These are phyloP conservation scores for Grifola frondosa DNA, from an alignment of 1,284 basidiomycete species.

Conservation along the genomic window DNA sequence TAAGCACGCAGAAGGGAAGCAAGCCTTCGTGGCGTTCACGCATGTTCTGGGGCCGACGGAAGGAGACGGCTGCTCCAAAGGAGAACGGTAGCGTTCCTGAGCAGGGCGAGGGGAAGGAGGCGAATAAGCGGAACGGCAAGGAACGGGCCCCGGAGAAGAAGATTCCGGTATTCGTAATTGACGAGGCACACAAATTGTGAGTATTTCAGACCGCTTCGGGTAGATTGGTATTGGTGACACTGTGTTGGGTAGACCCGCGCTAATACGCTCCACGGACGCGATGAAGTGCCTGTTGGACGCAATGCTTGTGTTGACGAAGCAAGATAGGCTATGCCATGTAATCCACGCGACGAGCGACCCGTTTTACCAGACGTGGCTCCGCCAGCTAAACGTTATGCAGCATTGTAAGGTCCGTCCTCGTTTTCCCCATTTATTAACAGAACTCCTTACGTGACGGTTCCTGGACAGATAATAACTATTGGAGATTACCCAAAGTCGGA, in stretches of 20 bases:
- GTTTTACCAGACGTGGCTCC: slow-evolving; percentile 80
- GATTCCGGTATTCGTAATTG: slow-evolving; percentile 79
- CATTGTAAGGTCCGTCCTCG: slow-evolving; percentile 63
- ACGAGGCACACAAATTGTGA: slow-evolving; percentile 80
- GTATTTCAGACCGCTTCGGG: slow-evolving; percentile 21
- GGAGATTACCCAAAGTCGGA: slow-evolving; percentile 76
- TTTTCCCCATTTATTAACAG: neutral
- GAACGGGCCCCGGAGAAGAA: slow-evolving; percentile 51
- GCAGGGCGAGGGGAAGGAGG: slow-evolving; percentile 22
- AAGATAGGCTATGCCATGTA: slow-evolving; percentile 79
- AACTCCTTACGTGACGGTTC: neutral
- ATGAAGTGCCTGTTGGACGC: slow-evolving; percentile 83
- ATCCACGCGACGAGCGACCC: slow-evolving; percentile 83
- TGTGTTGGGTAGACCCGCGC: slow-evolving; percentile 48
- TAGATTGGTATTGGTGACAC: neutral
- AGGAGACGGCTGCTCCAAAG: slow-evolving; percentile 7
- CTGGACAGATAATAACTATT: slow-evolving; percentile 65
- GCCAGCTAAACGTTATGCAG: slow-evolving; percentile 74
- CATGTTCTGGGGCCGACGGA: slow-evolving; percentile 22
- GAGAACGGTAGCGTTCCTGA: slow-evolving; percentile 27
- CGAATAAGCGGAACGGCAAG: slow-evolving; percentile 36
- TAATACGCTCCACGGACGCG: slow-evolving; percentile 72
- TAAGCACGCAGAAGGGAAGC: slow-evolving; percentile 5
- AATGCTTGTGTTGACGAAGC: slow-evolving; percentile 82
- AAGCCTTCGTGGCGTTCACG: slow-evolving; percentile 21